A percentile compares a stretch with the other conserved stretches of the same genome.
These are phyloP conservation scores for Hansenula anomala DNA, from an alignment of 1,139 yeast genomes.

Conservation along the genomic window DNA sequence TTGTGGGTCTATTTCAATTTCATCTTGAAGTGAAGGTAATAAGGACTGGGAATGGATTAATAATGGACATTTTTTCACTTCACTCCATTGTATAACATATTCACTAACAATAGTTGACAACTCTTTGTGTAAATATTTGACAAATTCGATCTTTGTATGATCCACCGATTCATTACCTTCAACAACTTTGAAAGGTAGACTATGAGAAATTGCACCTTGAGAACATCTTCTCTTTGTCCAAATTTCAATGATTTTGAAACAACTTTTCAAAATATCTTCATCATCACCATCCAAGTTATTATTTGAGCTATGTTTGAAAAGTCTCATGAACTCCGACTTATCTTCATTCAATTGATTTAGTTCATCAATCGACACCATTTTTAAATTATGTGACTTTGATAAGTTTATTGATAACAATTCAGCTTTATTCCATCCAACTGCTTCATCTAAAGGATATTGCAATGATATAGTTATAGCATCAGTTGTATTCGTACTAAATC, in stretches of 20 bases:
- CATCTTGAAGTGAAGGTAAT: conserved; percentile 10
- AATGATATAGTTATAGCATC: conserved; percentile 9
- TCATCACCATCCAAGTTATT: neutral
- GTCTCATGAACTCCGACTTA: too few relatives aligned
- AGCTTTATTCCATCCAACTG: conserved; percentile 1
- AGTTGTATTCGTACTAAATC: neutral
- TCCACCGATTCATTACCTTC: too few relatives aligned
- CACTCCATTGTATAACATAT: conserved; percentile 4
- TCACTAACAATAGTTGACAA: conserved; percentile 23
- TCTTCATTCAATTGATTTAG: neutral
- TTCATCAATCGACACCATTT: neutral
- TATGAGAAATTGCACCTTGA: neutral
- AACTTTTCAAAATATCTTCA: neutral
- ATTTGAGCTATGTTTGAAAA: too few relatives aligned
- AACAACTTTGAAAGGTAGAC: neutral
- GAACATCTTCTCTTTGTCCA: neutral
- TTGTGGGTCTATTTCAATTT: conserved; percentile 11
- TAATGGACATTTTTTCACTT: conserved; percentile 4
- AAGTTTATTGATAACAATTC: conserved; percentile 1
- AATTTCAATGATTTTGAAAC: neutral
- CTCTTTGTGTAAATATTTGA: conserved; percentile 12
- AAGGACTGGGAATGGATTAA: conserved; percentile 5
- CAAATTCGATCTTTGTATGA: conserved; percentile 1
- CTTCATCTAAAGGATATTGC: conserved; percentile 2
- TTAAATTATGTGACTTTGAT: neutral